Evolutionary conservation across 305 asterid species (phyloP).

Genomic region (Andrographis paniculata): DNA sequence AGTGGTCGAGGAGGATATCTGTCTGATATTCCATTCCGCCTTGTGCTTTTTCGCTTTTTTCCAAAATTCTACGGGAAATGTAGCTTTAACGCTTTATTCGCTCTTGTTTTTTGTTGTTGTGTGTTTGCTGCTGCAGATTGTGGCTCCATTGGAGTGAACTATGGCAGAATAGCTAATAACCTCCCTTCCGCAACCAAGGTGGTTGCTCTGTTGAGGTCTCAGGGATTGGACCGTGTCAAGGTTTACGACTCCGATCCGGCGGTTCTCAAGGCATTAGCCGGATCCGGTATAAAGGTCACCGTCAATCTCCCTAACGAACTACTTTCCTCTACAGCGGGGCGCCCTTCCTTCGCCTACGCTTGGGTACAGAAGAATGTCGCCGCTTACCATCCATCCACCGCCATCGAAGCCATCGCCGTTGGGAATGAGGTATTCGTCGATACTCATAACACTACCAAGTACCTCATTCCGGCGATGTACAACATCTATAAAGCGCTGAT

Average conservation of each 20-base stretch:
- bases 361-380: slow-evolving; percentile 68
- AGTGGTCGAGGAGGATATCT: too few relatives aligned
- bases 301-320: slow-evolving; percentile 83
- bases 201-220: slow-evolving; percentile 59
- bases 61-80: too few relatives aligned
- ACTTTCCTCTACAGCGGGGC: slow-evolving; percentile 57
- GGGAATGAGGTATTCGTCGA: slow-evolving; percentile 94
- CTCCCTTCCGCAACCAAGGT: slow-evolving; percentile 75
- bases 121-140: slow-evolving; percentile 26
- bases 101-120: too few relatives aligned
- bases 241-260: slow-evolving; percentile 79
- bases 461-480: slow-evolving; percentile 67
- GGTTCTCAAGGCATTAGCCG: slow-evolving; percentile 64
- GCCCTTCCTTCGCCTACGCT: slow-evolving; percentile 56
- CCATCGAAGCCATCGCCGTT: slow-evolving; percentile 71
- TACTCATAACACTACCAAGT: slow-evolving; percentile 59
- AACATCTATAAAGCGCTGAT: slow-evolving; percentile 57
- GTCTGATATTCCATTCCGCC: too few relatives aligned
- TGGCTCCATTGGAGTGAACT: slow-evolving; percentile 76
- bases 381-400: slow-evolving; percentile 63
- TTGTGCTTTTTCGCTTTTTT: too few relatives aligned
- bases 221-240: slow-evolving; percentile 59
- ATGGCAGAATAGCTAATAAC: slow-evolving; percentile 71
- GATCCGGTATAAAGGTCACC: slow-evolving; percentile 58
- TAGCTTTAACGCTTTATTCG: too few relatives aligned